phyloP scores from a whole-genome alignment of 1,284 basidiomycete genomes.

The Singerocomus rubriflavus region DNA sequence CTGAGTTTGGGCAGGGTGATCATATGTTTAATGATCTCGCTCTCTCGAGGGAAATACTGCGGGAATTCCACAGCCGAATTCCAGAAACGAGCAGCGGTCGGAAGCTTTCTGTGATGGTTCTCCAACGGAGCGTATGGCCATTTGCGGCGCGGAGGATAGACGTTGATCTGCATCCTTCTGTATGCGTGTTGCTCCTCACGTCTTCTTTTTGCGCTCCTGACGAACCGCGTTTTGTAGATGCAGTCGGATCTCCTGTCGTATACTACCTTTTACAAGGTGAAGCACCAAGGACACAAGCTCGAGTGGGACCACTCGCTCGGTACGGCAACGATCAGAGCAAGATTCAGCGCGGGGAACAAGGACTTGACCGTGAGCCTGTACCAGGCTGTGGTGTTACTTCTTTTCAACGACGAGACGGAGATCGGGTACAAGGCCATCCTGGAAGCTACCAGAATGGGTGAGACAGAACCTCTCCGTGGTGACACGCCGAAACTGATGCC shows the following conservation, averaged over 20 bases:
- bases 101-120: conserved; percentile 63
- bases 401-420: conserved; percentile 77
- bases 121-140: conserved; percentile 77
- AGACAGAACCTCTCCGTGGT: conserved; percentile 27
- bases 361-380: conserved; percentile 91
- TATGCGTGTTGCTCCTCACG: conserved; percentile 30
- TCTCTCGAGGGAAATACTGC: conserved; percentile 67
- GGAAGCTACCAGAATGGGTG: conserved; percentile 73
- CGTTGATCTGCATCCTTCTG: conserved; percentile 51
- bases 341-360: conserved; percentile 72
- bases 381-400: conserved; percentile 83
- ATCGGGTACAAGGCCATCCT: conserved; percentile 70
- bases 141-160: conserved; percentile 52
- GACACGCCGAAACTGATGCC: conserved; percentile 1
- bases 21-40: conserved; percentile 88
- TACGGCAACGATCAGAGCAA: conserved; percentile 68
- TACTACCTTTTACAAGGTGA: conserved; percentile 66
- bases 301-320: conserved; percentile 84
- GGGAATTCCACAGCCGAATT: conserved; percentile 50
- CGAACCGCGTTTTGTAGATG: conserved; percentile 51
- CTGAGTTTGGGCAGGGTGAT: conserved; percentile 84
- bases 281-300: conserved; percentile 71
- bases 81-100: conserved; percentile 32
- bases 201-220: not conserved
- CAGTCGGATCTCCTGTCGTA: conserved; percentile 64